Base-by-base conservation (phyloP, 345 rosid genomes). In the Bretschneidera sinensis region DNA sequence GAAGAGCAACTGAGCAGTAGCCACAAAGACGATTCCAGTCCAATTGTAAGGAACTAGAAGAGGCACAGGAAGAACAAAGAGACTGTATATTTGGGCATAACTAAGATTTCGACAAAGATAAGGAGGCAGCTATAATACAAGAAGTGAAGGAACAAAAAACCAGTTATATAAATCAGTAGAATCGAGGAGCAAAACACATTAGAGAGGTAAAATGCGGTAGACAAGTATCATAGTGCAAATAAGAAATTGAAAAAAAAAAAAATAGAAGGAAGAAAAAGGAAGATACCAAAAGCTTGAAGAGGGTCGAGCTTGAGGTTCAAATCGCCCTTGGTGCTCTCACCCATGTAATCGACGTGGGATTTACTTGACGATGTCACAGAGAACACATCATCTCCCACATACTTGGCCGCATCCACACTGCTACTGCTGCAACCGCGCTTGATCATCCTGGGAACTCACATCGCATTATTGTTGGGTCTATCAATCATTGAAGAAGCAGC, bases 271-370 rank as follows among this genome's bases (percentile, higher is more conserved):
- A 39, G 43, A 22, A 5, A 0, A 17, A 34, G 54, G 18, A 17
- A 59, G 48, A 17, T 74, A 84, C 89, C 89, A 24, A 79, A 75
- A 65, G 83, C 67, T 57, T 79, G 76, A 48, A 85, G 89, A 28
- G 71, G 87, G 59, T 89, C 86, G 25, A 71, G 39, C 48, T 87
- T 87, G 69, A 89, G 82, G 78, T 87, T 89, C 80, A 92, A 83
- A 78, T 92, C 98, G 45, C 98, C 97, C 69, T 78, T 92, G 48
- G 98, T 89, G 74, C 96, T 89, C 81, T 89, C 77, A 21, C 98
- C 98, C 55, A 92, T 72, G 73, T 92, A 92, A 76, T 92, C 98
- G 20, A 92, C 80, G 43, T 85, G 90, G 60, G 20, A 71, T 60
- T 77, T 80, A 45, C 76, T 71, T 34, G 96, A 78, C 21, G 89